These are phyloP conservation scores for Thelonectria olida DNA, from an alignment of 2,329 filamentous ascomycete species.

Conservation along the genomic window DNA sequence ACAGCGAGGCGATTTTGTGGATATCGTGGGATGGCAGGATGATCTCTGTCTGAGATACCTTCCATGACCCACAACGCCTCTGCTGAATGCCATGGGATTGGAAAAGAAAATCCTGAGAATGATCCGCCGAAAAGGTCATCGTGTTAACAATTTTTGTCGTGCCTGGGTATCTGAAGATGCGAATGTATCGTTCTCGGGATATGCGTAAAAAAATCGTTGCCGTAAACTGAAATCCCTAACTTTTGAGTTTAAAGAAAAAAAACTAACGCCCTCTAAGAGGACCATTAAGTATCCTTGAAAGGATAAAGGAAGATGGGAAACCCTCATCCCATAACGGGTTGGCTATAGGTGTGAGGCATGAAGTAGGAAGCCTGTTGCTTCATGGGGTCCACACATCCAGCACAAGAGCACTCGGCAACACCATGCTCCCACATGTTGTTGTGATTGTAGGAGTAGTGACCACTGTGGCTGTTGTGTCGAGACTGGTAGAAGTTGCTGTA, in stretches of 20 bases:
- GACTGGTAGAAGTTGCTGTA: conserved; percentile 53
- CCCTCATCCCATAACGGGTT: conserved; percentile 63
- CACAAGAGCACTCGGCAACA: conserved; percentile 60
- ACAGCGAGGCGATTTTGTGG: not conserved
- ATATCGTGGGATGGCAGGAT: conserved; percentile 1
- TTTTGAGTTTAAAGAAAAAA: conserved; percentile 35
- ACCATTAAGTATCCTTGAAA: conserved; percentile 31
- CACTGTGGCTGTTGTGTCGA: conserved; percentile 52
- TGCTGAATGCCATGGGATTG: conserved; percentile 25
- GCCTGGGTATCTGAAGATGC: conserved; percentile 52
- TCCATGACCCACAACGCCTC: conserved; percentile 14
- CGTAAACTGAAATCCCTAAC: conserved; percentile 41
- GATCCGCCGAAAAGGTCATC: conserved; percentile 41
- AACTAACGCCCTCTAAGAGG: conserved; percentile 27
- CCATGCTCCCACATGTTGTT: conserved; percentile 62
- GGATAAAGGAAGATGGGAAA: conserved; percentile 9
- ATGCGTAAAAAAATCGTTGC: conserved; percentile 45
- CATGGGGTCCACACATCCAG: conserved; percentile 54
- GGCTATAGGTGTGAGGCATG: conserved; percentile 58
- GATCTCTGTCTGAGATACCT: not conserved
- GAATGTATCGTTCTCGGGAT: conserved; percentile 46
- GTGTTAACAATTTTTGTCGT: conserved; percentile 48
- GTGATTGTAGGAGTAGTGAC: conserved; percentile 57
- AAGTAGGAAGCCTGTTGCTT: conserved; percentile 62
- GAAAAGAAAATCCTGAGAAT: conserved; percentile 39